Evolutionary conservation across 352 stramenopile species (phyloP).

Genomic region (Globisporangium barbulae): DNA sequence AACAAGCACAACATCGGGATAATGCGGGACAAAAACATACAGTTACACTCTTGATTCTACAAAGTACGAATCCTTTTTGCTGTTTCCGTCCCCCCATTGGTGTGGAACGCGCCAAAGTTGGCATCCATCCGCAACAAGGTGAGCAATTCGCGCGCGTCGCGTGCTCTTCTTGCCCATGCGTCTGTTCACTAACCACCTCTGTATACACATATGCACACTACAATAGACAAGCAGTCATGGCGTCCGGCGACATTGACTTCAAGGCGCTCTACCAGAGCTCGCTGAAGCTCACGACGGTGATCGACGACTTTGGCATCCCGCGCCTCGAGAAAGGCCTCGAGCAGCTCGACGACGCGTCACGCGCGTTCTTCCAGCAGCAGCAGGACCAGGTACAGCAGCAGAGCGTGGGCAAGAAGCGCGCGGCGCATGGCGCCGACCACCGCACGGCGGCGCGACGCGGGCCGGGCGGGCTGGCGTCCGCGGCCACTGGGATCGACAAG

Average conservation of each 20-base stretch:
- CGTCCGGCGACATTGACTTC: slow-evolving; percentile 64
- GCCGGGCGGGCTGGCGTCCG: slow-evolving; percentile 15
- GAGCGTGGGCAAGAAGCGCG: slow-evolving; percentile 48
- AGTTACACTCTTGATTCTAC: background rate
- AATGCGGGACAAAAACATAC: background rate
- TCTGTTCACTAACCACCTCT: background rate
- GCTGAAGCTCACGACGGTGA: slow-evolving; percentile 78
- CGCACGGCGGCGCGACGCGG: slow-evolving; percentile 16
- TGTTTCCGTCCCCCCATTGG: slow-evolving; percentile 8
- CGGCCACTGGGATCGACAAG: slow-evolving; percentile 46
- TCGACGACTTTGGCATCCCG: slow-evolving; percentile 72
- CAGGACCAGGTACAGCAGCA: slow-evolving; percentile 20
- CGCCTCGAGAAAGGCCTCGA: slow-evolving; percentile 77
- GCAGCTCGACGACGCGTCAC: slow-evolving; percentile 74
- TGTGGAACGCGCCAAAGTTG: slow-evolving; percentile 1
- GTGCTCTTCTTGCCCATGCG: background rate
- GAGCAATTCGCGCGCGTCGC: background rate
- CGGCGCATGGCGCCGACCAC: slow-evolving; percentile 14
- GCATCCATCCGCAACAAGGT: slow-evolving; percentile 7
- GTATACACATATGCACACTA: background rate
- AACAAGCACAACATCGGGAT: background rate
- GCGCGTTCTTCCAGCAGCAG: slow-evolving; percentile 41
- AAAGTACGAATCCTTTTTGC: slow-evolving; percentile 1
- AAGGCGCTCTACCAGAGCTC: slow-evolving; percentile 86
- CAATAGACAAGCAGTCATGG: slow-evolving; percentile 1